Conservation (phyloP, 225 moss, liverwort and hornwort species). For the Lunularia cruciata region DNA sequence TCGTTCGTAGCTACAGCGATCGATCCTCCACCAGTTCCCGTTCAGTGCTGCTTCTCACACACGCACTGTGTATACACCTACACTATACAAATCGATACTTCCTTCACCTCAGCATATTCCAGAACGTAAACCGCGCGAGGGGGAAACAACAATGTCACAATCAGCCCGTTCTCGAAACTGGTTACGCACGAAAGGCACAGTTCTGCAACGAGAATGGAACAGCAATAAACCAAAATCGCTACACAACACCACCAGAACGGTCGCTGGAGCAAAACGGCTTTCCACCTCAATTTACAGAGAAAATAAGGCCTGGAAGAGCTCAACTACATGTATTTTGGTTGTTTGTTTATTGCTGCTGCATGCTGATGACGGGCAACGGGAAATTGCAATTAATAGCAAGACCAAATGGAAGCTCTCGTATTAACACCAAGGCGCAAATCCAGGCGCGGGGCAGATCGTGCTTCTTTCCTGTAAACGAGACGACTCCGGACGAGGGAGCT, state of each 20-base stretch:
- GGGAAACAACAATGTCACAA: too few relatives aligned
- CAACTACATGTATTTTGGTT: neutral
- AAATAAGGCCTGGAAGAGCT: neutral
- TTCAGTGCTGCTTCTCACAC: neutral
- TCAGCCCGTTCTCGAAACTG: too few relatives aligned
- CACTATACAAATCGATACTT: too few relatives aligned
- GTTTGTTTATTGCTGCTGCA: neutral
- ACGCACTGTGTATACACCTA: too few relatives aligned
- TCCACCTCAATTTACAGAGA: neutral
- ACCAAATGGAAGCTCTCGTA: neutral
- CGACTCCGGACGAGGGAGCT: neutral
- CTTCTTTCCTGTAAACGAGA: neutral
- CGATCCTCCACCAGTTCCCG: neutral
- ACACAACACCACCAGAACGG: neutral
- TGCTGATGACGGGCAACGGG: neutral
- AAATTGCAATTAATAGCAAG: neutral
- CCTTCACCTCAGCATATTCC: too few relatives aligned
- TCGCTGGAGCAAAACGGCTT: neutral
- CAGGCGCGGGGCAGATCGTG: neutral
- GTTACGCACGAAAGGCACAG: too few relatives aligned
- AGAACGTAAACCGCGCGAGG: too few relatives aligned
- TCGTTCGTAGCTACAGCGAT: constrained; percentile 7
- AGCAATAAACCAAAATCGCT: neutral
- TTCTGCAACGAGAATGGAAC: neutral
- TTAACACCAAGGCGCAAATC: neutral